Percentiles rank a stretch among this genome's conserved stretches.
phyloP scores from a whole-genome alignment of 441 rosid species.

The Bruguiera hainesii region DNA sequence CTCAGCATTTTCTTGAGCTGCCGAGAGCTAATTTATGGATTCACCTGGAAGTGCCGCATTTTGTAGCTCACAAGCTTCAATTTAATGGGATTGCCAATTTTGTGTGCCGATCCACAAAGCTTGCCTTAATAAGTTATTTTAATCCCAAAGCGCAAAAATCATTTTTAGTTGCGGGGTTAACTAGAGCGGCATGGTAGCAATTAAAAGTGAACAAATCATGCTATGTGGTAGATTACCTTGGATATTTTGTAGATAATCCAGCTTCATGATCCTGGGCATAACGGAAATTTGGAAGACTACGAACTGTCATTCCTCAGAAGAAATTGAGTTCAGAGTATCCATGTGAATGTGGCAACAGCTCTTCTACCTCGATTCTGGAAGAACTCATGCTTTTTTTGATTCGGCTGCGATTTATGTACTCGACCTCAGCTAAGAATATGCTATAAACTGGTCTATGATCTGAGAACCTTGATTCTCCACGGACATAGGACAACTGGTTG shows the following conservation, averaged over 20 bases:
- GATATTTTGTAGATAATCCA: neutral
- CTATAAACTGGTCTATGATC: slow-evolving; percentile 98
- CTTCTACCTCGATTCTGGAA: slow-evolving; percentile 92
- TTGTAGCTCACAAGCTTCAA: slow-evolving; percentile 10
- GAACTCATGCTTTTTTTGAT: slow-evolving; percentile 69
- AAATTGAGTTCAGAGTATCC: slow-evolving; percentile 51
- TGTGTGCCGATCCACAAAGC: too few relatives aligned
- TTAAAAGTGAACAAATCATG: slow-evolving; percentile 9
- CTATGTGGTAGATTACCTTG: slow-evolving; percentile 20
- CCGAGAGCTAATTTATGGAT: slow-evolving; percentile 10
- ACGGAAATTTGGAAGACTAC: neutral
- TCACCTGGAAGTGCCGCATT: neutral
- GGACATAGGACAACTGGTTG: slow-evolving; percentile 75
- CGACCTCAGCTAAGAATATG: slow-evolving; percentile 80
- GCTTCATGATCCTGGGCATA: neutral
- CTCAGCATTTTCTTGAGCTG: neutral
- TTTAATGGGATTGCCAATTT: neutral
- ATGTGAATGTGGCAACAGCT: slow-evolving; percentile 63
- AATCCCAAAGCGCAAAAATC: too few relatives aligned
- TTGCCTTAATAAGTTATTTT: too few relatives aligned
- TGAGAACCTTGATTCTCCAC: slow-evolving; percentile 97
- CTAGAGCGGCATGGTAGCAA: slow-evolving; percentile 6
- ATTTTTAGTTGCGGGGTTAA: too few relatives aligned
- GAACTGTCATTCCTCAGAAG: slow-evolving; percentile 31
- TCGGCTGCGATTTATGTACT: slow-evolving; percentile 51